Evolutionary conservation across 305 asterid genomes (phyloP).

Genomic region (Solanum hybrid): DNA sequence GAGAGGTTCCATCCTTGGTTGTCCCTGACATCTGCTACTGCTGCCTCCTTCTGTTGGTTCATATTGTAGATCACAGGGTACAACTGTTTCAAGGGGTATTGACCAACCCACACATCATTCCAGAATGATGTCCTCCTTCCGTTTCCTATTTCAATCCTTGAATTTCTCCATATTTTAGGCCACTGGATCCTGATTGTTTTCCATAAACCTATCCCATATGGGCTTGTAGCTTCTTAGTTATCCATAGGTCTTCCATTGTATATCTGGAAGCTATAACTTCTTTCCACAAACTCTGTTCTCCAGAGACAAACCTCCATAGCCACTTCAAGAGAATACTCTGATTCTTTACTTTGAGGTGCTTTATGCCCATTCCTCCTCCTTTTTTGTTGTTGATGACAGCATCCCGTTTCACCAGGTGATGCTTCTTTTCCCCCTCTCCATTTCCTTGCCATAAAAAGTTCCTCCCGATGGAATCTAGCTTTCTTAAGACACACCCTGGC

Average conservation of each 20-base stretch:
- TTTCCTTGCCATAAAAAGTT: neutral
- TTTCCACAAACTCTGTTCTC: neutral
- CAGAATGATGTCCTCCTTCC: neutral
- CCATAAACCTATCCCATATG: neutral
- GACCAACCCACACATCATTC: neutral
- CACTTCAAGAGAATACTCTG: neutral
- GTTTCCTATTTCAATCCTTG: neutral
- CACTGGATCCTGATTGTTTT: neutral
- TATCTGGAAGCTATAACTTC: neutral
- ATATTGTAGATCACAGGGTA: neutral
- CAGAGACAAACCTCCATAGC: neutral
- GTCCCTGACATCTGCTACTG: neutral
- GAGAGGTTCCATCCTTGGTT: neutral
- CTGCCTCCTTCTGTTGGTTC: neutral
- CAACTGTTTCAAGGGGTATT: neutral
- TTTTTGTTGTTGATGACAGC: neutral
- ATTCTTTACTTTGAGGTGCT: neutral
- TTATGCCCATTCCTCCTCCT: neutral
- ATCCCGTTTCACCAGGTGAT: neutral
- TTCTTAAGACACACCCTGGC: neutral
- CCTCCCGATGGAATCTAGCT: neutral
- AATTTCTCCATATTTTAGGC: neutral
- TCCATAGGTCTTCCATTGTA: neutral
- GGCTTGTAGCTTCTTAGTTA: neutral
- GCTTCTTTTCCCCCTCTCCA: neutral